phyloP scores from a whole-genome alignment of 2,329 filamentous ascomycete species.

The Cercospora brassicicola region DNA sequence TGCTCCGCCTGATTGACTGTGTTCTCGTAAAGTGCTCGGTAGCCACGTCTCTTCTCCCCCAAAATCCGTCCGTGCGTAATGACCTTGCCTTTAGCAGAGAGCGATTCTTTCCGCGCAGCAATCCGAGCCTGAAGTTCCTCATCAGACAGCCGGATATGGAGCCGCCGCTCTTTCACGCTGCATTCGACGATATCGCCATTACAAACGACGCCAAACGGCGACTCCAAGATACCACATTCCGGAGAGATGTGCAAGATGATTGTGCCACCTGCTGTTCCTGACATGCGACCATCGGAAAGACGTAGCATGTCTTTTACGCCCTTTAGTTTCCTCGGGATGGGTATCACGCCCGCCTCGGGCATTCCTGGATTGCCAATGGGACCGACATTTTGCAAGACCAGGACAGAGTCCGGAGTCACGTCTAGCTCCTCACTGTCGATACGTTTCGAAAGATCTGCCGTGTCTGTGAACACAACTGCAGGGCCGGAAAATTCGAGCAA shows the following conservation, averaged over 20 bases:
- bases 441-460: slow-evolving; percentile 47
- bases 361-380: slow-evolving; percentile 55
- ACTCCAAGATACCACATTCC: slow-evolving; percentile 51
- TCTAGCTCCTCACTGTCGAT: slow-evolving; percentile 50
- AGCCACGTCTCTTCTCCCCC: slow-evolving; percentile 48
- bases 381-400: slow-evolving; percentile 53
- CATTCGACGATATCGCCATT: slow-evolving; percentile 52
- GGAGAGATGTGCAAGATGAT: slow-evolving; percentile 57
- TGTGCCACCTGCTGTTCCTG: slow-evolving; percentile 57
- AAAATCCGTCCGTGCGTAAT: background rate
- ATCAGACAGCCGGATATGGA: slow-evolving; percentile 47
- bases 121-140: slow-evolving; percentile 46
- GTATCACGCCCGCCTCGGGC: slow-evolving; percentile 55
- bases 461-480: slow-evolving; percentile 52
- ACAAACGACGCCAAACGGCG: slow-evolving; percentile 51
- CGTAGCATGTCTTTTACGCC: slow-evolving; percentile 57
- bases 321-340: slow-evolving; percentile 52
- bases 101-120: slow-evolving; percentile 25
- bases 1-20: slow-evolving; percentile 61
- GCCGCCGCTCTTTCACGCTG: slow-evolving; percentile 45
- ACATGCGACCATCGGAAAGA: slow-evolving; percentile 57
- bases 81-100: slow-evolving; percentile 22
- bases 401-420: slow-evolving; percentile 48
- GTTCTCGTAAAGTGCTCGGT: slow-evolving; percentile 60
- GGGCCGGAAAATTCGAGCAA: slow-evolving; percentile 49